phyloP scores from a whole-genome alignment of 208 protist genomes.

The Wallacemonas collosoma region DNA sequence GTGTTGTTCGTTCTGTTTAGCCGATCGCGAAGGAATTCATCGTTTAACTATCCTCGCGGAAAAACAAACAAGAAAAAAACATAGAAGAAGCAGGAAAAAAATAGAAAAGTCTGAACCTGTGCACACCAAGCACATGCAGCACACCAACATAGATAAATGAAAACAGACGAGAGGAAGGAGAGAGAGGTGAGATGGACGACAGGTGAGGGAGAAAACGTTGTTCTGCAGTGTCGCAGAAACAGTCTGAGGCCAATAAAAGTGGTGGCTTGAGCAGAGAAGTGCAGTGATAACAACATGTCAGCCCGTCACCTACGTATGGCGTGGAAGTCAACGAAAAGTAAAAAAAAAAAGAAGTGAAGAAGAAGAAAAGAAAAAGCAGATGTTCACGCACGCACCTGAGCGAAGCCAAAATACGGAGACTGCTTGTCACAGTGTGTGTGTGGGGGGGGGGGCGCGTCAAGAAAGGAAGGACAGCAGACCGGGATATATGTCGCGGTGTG shows the following conservation, averaged over 20 bases:
- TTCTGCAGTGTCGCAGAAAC: not conserved
- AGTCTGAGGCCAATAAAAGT: not conserved
- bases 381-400: not conserved
- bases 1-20: constrained; percentile 2
- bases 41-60: not conserved
- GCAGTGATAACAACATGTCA: not conserved
- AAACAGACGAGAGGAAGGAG: not conserved
- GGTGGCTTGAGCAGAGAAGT: not conserved
- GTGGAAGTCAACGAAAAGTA: not conserved
- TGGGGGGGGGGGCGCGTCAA: not conserved
- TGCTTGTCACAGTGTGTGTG: not conserved
- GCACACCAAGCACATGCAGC: not conserved
- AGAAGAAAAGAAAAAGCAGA: constrained; percentile 12
- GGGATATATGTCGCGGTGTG: not conserved
- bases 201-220: not conserved
- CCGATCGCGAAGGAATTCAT: not conserved
- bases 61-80: not conserved
- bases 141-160: not conserved
- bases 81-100: not conserved
- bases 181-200: not conserved
- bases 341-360: not conserved
- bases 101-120: not conserved
- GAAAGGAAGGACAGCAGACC: not conserved
- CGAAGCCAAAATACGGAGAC: no score
- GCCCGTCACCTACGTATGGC: no score